Evolutionary conservation across 768 basidiomycete genomes (phyloP).

Genomic region (Lentinula boryana): DNA sequence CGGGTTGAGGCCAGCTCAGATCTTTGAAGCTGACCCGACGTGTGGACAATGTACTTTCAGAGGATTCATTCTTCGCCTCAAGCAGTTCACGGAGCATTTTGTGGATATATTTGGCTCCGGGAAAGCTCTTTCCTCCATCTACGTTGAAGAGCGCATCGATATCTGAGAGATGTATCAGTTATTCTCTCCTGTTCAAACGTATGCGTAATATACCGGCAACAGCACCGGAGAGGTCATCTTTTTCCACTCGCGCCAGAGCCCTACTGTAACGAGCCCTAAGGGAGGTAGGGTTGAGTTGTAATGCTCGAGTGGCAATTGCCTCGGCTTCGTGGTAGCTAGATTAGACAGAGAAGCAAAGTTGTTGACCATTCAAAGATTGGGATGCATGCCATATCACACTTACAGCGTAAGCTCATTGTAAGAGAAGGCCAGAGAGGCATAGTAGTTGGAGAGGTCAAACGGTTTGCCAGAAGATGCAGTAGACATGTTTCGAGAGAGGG

Average conservation of each 20-base stretch:
- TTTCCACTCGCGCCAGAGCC: background rate
- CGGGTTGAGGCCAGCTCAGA: background rate
- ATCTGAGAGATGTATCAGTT: background rate
- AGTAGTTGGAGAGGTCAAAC: background rate
- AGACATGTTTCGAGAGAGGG: background rate
- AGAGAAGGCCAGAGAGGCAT: background rate
- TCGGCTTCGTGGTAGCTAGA: background rate
- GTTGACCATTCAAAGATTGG: background rate
- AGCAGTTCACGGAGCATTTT: background rate
- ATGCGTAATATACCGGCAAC: background rate
- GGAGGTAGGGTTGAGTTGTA: background rate
- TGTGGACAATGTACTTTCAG: background rate
- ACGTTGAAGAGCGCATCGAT: background rate
- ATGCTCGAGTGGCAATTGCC: background rate
- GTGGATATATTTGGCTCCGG: background rate
- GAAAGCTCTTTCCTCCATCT: background rate
- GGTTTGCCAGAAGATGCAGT: background rate
- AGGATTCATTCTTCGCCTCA: too few species aligned
- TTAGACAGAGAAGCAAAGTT: too few species aligned
- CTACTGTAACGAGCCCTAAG: background rate
- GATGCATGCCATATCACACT: background rate
- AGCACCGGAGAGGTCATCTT: background rate
- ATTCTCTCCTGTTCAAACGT: too few species aligned
- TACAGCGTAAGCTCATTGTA: background rate
- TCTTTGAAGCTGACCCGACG: background rate